A percentile compares a stretch with the other conserved stretches of the same genome.
Evolutionary conservation across 129 eudicot species (phyloP).

Genomic region (Gnaphalium uliginosum): DNA sequence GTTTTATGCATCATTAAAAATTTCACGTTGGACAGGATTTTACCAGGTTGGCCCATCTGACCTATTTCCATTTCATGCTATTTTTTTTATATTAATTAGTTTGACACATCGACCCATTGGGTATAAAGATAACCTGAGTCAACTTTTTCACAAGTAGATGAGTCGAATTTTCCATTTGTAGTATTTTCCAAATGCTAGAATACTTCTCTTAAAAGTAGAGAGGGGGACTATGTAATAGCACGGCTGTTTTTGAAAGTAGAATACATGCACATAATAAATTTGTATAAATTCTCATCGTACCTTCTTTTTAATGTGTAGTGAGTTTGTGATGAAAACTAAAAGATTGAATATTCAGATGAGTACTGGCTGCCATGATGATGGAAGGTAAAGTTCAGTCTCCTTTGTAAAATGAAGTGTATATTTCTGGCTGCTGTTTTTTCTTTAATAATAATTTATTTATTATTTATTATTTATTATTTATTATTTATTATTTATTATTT

Average conservation of each 20-base stretch:
- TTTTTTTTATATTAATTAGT: no score
- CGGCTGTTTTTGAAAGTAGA: neutral
- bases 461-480: no score
- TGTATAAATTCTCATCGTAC: neutral
- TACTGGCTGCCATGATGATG: constrained; percentile 35
- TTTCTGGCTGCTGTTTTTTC: neutral
- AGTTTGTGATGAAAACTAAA: constrained; percentile 51
- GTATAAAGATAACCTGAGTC: neutral
- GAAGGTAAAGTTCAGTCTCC: constrained; percentile 43
- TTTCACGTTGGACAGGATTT: neutral
- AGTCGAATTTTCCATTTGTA: neutral
- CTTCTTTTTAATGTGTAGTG: constrained; percentile 37
- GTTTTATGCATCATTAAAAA: neutral
- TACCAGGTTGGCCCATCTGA: neutral
- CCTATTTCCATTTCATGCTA: neutral
- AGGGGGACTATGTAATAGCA: neutral
- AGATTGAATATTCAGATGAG: constrained; percentile 57
- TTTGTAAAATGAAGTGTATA: neutral
- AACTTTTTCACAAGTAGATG: neutral
- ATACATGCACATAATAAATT: neutral
- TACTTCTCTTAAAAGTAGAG: neutral
- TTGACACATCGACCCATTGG: neutral
- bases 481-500: no score
- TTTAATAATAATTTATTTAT: no score
- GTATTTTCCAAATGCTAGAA: neutral